Base-by-base conservation (phyloP, 1,284 basidiomycete genomes). In the Dichomitus squalens region DNA sequence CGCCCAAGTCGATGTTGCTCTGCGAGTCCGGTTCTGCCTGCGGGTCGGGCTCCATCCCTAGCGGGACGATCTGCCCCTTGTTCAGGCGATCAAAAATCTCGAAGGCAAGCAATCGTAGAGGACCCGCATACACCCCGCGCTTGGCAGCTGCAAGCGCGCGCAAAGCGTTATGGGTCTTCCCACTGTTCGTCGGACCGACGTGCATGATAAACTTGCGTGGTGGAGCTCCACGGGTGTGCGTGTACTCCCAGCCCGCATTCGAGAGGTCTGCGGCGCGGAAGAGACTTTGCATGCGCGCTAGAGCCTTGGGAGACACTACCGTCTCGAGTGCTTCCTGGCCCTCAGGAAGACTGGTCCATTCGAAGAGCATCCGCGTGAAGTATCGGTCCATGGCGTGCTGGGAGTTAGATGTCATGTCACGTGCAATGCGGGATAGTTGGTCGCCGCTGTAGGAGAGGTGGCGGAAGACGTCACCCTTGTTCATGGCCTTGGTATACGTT, bases 141-240 rank as follows among this genome's bases (percentile, higher is more conserved):
- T 75, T 68, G 0, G 95, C 87, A 1, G 85, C 83, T 1, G 93
- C 92, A 1, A 99, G 82, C 0, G 95, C 93, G 44, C 93, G 87
- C 11, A 99, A 79, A 0, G 96, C 96, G 66, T 91, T 89, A 71
- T 98, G 90, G 0, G 96, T 99, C 77, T 99, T 99, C 39, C 96
- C 96, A 58, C 92, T 95, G 75, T 99, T 99, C 33, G 96, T 99
- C 0, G 96, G 96, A 0, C 96, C 96, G 57, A 99, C 94, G 70
- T 99, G 96, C 76, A 99, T 88, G 72, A 96, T 92, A 63, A 98
- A 79, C 66, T 89, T 90, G 18, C 96, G 84, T 7, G 80, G 83
- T 55, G 44, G 68, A 1, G 47, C 64, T 4, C 53, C 56, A 16
- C 85, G 79, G 0, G 85, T 77, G 0, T 38, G 1, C 0, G 70